Percentiles rank a stretch among this genome's conserved stretches.
Conservation (phyloP, 805 yeast species). For the Ogataea trehalophila region DNA sequence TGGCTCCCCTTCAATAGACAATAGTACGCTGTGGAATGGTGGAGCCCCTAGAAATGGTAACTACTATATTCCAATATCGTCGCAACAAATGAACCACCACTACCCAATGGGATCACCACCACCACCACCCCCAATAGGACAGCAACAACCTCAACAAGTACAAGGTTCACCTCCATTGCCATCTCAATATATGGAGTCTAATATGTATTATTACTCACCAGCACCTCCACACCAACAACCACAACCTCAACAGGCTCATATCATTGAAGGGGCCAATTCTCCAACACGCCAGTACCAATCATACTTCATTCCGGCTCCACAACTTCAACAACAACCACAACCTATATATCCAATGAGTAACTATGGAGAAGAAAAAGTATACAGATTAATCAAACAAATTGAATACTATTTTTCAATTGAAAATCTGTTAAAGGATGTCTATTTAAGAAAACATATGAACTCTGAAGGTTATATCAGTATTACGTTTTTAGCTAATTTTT, state of each 20-base stretch:
- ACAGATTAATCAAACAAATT: slow-evolving; percentile 44
- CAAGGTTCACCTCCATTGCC: slow-evolving; percentile 4
- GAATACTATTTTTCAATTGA: slow-evolving; percentile 87
- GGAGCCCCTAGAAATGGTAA: not conserved
- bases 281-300: too few species aligned
- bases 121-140: not conserved
- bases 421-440: slow-evolving; percentile 78
- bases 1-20: slow-evolving; percentile 13
- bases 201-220: not conserved
- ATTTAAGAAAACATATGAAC: slow-evolving; percentile 72
- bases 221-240: not conserved
- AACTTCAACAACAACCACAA: slow-evolving; percentile 1
- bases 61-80: not conserved
- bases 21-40: not conserved
- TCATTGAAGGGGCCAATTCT: too few species aligned
- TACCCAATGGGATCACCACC: not conserved
- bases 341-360: slow-evolving; percentile 1
- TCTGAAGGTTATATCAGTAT: slow-evolving; percentile 64
- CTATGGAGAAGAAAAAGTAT: slow-evolving; percentile 8
- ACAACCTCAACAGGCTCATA: slow-evolving; percentile 1
- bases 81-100: not conserved
- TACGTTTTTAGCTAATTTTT: slow-evolving; percentile 55
- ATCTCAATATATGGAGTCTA: slow-evolving; percentile 6
- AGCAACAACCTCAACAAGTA: not conserved
- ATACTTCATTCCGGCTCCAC: slow-evolving; percentile 1